These are phyloP conservation scores for Leonotis leonurus DNA, from an alignment of 257 asterid genomes.

Conservation along the genomic window DNA sequence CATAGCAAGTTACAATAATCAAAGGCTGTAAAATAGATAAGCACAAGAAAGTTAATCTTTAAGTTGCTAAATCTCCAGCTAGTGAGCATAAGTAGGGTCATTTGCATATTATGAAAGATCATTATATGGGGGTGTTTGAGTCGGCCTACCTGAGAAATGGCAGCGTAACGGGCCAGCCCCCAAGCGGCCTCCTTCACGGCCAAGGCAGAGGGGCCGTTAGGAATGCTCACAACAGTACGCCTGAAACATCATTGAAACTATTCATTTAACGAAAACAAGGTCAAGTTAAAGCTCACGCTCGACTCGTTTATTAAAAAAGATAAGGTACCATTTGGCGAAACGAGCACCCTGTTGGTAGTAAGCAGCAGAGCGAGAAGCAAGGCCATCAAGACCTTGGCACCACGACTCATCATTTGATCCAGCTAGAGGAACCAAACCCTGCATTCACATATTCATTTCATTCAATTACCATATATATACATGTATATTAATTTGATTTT, in stretches of 20 bases:
- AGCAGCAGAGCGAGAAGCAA: slow-evolving; percentile 94
- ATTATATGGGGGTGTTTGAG: too few species aligned
- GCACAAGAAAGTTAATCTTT: too few species aligned
- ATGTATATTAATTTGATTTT: background rate
- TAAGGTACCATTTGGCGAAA: slow-evolving; percentile 71
- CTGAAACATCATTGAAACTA: slow-evolving; percentile 19
- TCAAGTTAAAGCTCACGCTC: background rate
- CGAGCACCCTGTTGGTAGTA: slow-evolving; percentile 98
- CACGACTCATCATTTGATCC: slow-evolving; percentile 93
- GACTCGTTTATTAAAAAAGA: background rate
- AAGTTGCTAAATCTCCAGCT: too few species aligned
- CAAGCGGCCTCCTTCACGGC: slow-evolving; percentile 98
- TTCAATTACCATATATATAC: background rate
- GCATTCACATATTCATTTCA: background rate
- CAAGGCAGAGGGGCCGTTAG: slow-evolving; percentile 88
- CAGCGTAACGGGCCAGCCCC: slow-evolving; percentile 97
- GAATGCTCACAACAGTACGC: slow-evolving; percentile 98
- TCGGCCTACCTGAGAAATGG: slow-evolving; percentile 65
- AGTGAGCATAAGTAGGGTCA: too few species aligned
- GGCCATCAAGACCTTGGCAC: slow-evolving; percentile 99
- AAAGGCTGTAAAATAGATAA: too few species aligned
- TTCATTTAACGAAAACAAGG: too few species aligned
- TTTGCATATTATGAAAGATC: too few species aligned
- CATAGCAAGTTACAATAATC: too few species aligned
- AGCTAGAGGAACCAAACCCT: slow-evolving; percentile 94